Percentiles rank a stretch among this genome's conserved stretches.
Evolutionary conservation across 2,329 filamentous ascomycete genomes (phyloP).

Genomic region (Lecanicillium sp.): DNA sequence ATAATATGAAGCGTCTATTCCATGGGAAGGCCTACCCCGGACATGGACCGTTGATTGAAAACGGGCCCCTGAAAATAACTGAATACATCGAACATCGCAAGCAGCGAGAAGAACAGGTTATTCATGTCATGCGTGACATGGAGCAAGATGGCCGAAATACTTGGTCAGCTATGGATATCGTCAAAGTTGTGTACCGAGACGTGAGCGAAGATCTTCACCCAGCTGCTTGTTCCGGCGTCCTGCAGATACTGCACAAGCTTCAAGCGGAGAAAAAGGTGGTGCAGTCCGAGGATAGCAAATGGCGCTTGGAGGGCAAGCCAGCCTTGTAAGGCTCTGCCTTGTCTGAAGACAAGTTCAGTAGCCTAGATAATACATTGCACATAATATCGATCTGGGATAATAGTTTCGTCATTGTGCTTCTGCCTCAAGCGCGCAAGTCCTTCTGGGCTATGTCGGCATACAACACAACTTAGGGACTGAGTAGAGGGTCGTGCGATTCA

Average conservation of each 20-base stretch:
- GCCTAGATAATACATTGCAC: no score
- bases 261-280: slow-evolving; percentile 61
- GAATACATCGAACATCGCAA: slow-evolving; percentile 81
- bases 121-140: slow-evolving; percentile 49
- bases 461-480: no score
- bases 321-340: slow-evolving; percentile 17
- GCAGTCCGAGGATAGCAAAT: slow-evolving; percentile 27
- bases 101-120: slow-evolving; percentile 70
- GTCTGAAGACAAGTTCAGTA: no score
- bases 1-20: slow-evolving; percentile 60
- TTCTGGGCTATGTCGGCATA: no score
- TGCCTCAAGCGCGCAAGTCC: no score
- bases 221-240: slow-evolving; percentile 67
- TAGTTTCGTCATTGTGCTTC: no score
- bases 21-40: slow-evolving; percentile 73
- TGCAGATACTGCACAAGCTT: slow-evolving; percentile 76
- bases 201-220: slow-evolving; percentile 68
- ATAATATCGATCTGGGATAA: no score
- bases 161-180: slow-evolving; percentile 72
- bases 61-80: slow-evolving; percentile 61
- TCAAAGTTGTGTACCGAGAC: slow-evolving; percentile 79
- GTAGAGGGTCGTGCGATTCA: no score
- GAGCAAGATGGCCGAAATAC: slow-evolving; percentile 16
- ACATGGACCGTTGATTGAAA: slow-evolving; percentile 71
- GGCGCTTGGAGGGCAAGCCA: slow-evolving; percentile 13